Evolutionary conservation across 768 basidiomycete species (phyloP).

Genomic region (Lentinula edodes): DNA sequence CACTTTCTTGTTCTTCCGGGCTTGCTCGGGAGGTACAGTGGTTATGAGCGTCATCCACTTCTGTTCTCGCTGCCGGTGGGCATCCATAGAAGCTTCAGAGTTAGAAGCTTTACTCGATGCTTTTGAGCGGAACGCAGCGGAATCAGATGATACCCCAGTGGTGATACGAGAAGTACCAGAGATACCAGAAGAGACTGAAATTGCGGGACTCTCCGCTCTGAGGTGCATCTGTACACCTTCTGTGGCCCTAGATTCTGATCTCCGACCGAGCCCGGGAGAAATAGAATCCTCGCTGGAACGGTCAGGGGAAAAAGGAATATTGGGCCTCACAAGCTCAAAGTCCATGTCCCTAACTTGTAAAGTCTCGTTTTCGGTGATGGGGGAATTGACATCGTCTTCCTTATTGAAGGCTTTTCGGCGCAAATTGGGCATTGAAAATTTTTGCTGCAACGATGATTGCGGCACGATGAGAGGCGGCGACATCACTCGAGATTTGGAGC

Average conservation of each 20-base stretch:
- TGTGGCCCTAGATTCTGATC: constrained; percentile 14
- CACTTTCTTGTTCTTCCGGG: constrained; percentile 76
- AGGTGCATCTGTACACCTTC: constrained; percentile 4
- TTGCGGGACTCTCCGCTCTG: constrained; percentile 39
- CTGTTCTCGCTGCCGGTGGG: constrained; percentile 70
- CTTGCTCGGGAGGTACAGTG: constrained; percentile 49
- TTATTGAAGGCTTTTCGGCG: constrained; percentile 35
- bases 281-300: constrained; percentile 54
- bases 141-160: constrained; percentile 20
- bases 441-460: constrained; percentile 45
- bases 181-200: constrained; percentile 32
- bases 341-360: constrained; percentile 79
- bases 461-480: constrained; percentile 32
- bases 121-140: constrained; percentile 12
- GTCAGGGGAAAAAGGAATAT: constrained; percentile 33
- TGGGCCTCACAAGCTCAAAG: constrained; percentile 71
- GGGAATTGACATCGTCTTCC: constrained; percentile 23
- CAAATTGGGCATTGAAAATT: constrained; percentile 66
- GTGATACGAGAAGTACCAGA: constrained; percentile 13
- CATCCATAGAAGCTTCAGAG: constrained; percentile 41
- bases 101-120: constrained; percentile 17
- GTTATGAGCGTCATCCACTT: constrained; percentile 71
- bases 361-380: constrained; percentile 38
- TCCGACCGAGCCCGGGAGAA: constrained; percentile 30
- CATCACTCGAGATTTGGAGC: constrained; percentile 27